These are phyloP conservation scores for Solanum pimpinellifolium DNA, from an alignment of 257 asterid genomes.

Conservation along the genomic window DNA sequence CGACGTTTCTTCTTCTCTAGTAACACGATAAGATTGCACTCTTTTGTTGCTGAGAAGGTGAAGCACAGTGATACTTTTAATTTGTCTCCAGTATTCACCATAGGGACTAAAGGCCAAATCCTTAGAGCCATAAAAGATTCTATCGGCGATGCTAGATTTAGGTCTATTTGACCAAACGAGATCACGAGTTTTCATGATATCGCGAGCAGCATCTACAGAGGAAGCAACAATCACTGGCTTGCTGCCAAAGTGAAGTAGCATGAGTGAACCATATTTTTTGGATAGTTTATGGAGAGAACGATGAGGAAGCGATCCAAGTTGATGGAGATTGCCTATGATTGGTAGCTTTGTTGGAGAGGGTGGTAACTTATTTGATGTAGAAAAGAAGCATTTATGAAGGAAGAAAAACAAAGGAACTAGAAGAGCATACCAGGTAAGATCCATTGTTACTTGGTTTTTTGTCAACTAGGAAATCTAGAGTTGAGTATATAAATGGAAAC, in stretches of 20 bases:
- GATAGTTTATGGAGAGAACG: conserved; percentile 19
- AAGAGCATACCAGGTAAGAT: background rate
- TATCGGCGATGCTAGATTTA: background rate
- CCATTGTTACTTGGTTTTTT: background rate
- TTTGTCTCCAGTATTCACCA: conserved; percentile 13
- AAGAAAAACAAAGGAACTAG: no score
- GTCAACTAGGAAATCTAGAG: no score
- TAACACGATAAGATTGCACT: background rate
- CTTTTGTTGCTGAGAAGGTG: conserved; percentile 3
- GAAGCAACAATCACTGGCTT: conserved; percentile 11
- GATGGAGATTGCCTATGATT: conserved; percentile 32
- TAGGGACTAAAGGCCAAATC: background rate
- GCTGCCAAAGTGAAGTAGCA: conserved; percentile 30
- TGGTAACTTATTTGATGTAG: background rate
- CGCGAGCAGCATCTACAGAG: conserved; percentile 8
- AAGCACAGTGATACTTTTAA: background rate
- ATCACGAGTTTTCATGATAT: conserved; percentile 31
- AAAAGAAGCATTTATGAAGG: no score
- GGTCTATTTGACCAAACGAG: conserved; percentile 16
- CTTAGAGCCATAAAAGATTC: background rate
- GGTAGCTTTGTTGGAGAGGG: conserved; percentile 40
- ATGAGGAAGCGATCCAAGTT: conserved; percentile 16
- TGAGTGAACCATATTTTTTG: conserved; percentile 15
- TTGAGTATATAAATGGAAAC: no score
- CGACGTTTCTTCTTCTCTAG: background rate